Base-by-base conservation (phyloP, 495 filamentous ascomycete genomes). In the Annulohypoxylon nitens region DNA sequence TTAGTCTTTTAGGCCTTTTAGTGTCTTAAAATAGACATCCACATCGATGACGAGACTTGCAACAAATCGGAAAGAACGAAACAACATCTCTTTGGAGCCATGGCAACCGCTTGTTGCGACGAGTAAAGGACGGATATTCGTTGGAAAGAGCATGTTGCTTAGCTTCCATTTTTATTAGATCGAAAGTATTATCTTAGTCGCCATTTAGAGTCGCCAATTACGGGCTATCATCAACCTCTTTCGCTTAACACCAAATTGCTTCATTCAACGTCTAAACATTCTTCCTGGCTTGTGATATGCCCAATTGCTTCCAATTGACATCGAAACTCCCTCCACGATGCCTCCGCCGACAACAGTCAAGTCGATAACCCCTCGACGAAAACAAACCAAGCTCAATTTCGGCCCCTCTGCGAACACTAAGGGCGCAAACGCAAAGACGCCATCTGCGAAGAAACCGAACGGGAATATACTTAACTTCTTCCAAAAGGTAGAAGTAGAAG, bases 391-490 rank as follows among this genome's bases (percentile, higher is more conserved):
- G 23, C 71, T 77, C 6, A 77, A 60, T 43, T 78, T 78, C 57
- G 65, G 71, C 47, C 30, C 69, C 4, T 47, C 73, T 1, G 50
- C 67, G 11, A 36, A 50, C 53, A 50, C 58, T 48, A 62, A 75
- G 47, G 50, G 59, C 57, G 61, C 53, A 6, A 72, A 61, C 14
- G 59, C 55, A 6, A 78, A 75, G 60, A 71, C 69, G 1, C 67
- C 69, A 0, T 59, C 48, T 37, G 67, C 47, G 47, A 79, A 79
- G 61, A 69, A 72, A 48, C 68, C 86, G 5, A 97, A 96, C 79
- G 84, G 83, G 10, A 97, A 90, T 71, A 97, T 97, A 54, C 68
- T 81, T 16, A 81, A 73, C 54, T 81, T 80, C 72, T 81, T 81
- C 70, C 78, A 78, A 18, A 81, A 81, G 58, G 75, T 78, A 5